Conservation (phyloP, 2,329 filamentous ascomycete species). For the Neospermospora avenae region DNA sequence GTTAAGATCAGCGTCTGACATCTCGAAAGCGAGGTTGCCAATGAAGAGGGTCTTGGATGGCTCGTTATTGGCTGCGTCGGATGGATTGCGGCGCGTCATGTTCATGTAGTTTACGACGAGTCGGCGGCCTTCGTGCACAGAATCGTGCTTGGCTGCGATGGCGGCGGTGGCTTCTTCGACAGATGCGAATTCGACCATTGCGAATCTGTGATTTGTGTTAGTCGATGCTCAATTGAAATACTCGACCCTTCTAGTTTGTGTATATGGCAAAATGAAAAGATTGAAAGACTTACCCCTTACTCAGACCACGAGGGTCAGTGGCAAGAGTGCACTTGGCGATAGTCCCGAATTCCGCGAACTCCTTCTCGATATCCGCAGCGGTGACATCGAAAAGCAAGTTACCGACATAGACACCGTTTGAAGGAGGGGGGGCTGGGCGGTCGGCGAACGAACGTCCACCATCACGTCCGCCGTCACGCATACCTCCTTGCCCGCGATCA, state of each 20-base stretch:
- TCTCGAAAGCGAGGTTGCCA: constrained; percentile 83
- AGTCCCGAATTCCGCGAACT: constrained; percentile 56
- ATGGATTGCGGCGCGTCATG: constrained; percentile 25
- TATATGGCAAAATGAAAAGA: background rate
- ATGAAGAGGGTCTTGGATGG: constrained; percentile 72
- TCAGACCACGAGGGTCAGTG: constrained; percentile 59
- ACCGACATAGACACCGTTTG: constrained; percentile 54
- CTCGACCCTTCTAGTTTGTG: background rate
- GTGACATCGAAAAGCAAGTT: constrained; percentile 70
- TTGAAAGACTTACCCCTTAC: constrained; percentile 57
- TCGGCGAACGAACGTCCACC: background rate
- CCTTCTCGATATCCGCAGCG: constrained; percentile 53
- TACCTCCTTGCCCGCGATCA: constrained; percentile 2
- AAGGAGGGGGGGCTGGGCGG: background rate
- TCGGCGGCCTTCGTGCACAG: constrained; percentile 61
- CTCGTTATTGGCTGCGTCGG: constrained; percentile 32
- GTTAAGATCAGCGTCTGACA: constrained; percentile 80
- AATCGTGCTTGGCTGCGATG: constrained; percentile 54
- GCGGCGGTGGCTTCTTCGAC: constrained; percentile 52
- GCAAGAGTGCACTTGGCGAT: constrained; percentile 53
- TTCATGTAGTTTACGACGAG: constrained; percentile 56
- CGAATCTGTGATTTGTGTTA: constrained; percentile 51
- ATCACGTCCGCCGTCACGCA: constrained; percentile 3
- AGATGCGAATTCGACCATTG: constrained; percentile 58
- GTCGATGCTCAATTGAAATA: background rate